Percentiles rank a stretch among this genome's conserved stretches.
phyloP scores from a whole-genome alignment of 2,329 filamentous ascomycete genomes.

The Ascocoryne sarcoides region DNA sequence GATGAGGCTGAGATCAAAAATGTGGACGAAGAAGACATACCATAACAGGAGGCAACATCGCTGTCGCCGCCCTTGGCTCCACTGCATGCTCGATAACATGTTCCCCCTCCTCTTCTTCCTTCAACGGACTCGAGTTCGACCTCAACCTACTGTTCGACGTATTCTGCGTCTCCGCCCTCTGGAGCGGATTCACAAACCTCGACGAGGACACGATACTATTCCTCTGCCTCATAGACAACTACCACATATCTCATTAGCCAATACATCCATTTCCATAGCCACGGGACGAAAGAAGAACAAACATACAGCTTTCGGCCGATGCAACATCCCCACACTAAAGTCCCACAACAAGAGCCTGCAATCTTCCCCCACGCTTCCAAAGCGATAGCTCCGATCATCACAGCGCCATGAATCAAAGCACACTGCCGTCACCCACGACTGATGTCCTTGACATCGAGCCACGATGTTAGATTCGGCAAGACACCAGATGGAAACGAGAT shows the following conservation, averaged over 20 bases:
- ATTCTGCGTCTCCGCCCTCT: conserved; percentile 54
- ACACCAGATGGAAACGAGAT: conserved; percentile 93
- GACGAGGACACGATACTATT: conserved; percentile 39
- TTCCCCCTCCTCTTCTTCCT: conserved; percentile 41
- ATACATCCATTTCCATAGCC: conserved; percentile 1
- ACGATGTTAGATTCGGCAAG: conserved; percentile 75
- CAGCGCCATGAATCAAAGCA: conserved; percentile 97
- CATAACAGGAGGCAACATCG: conserved; percentile 84
- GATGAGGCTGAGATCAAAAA: too few relatives aligned
- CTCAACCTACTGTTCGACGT: conserved; percentile 52
- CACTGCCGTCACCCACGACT: conserved; percentile 89
- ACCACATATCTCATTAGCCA: background rate
- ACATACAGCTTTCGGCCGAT: conserved; percentile 76
- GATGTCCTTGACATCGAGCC: conserved; percentile 87
- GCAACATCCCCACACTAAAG: conserved; percentile 94
- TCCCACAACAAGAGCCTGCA: conserved; percentile 89
- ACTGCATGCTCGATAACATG: conserved; percentile 66
- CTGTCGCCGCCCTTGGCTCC: conserved; percentile 73
- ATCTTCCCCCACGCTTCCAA: conserved; percentile 93
- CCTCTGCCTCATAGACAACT: conserved; percentile 48
- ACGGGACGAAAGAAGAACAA: conserved; percentile 1
- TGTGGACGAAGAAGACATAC: conserved; percentile 37
- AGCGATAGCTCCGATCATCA: conserved; percentile 89
- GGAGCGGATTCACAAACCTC: conserved; percentile 37
- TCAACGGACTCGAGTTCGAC: conserved; percentile 60